phyloP scores from a whole-genome alignment of 2,329 filamentous ascomycete genomes.

The Neofusicoccum cordaticola region DNA sequence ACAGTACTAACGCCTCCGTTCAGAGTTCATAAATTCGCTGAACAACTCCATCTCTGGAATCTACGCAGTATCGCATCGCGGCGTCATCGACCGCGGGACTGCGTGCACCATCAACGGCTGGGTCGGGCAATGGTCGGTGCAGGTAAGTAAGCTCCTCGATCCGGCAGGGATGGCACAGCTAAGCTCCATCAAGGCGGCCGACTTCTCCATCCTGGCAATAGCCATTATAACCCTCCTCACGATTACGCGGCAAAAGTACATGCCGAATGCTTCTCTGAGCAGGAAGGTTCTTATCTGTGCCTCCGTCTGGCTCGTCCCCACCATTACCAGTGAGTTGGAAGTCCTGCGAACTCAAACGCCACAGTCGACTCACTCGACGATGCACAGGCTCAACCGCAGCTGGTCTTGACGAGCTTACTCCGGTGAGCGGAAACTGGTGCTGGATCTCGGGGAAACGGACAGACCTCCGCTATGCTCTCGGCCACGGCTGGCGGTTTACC shows the following conservation, averaged over 20 bases:
- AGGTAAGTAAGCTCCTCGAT: slow-evolving; percentile 27
- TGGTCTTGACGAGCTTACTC: slow-evolving; percentile 30
- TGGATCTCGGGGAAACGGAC: slow-evolving; percentile 41
- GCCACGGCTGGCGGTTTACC: slow-evolving; percentile 45
- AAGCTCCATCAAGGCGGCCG: slow-evolving; percentile 25
- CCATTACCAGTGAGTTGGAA: slow-evolving; percentile 37
- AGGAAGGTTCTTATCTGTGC: slow-evolving; percentile 36
- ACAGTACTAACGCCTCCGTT: slow-evolving; percentile 21
- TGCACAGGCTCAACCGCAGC: not conserved
- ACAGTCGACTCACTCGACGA: not conserved
- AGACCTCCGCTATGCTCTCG: slow-evolving; percentile 43
- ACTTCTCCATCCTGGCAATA: slow-evolving; percentile 46
- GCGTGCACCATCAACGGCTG: slow-evolving; percentile 45
- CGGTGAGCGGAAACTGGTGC: slow-evolving; percentile 49
- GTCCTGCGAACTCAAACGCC: not conserved
- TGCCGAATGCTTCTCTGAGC: slow-evolving; percentile 28
- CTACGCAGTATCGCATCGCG: slow-evolving; percentile 29
- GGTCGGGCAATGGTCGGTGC: slow-evolving; percentile 43
- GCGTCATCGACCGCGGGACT: slow-evolving; percentile 25
- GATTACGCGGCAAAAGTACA: slow-evolving; percentile 35
- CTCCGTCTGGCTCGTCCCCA: slow-evolving; percentile 41
- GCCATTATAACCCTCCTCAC: slow-evolving; percentile 43
- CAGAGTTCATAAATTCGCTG: slow-evolving; percentile 42
- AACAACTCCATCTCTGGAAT: slow-evolving; percentile 46
- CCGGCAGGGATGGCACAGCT: not conserved